phyloP scores from a whole-genome alignment of 169 alveolate species.

The Cryptosporidium sp. region DNA sequence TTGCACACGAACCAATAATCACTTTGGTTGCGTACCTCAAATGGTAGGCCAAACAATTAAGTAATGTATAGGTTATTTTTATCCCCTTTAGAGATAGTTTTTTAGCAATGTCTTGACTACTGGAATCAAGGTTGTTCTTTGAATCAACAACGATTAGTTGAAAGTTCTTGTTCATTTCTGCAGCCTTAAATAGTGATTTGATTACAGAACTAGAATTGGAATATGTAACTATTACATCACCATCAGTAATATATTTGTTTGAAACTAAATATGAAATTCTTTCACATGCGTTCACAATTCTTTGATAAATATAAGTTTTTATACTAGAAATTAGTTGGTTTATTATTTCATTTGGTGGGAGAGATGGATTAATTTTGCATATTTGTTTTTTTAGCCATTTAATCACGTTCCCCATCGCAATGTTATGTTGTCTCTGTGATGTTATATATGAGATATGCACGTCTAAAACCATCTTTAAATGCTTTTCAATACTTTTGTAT shows the following conservation, averaged over 20 bases:
- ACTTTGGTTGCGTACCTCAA: slow-evolving; percentile 51
- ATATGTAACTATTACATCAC: slow-evolving; percentile 58
- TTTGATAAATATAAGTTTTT: slow-evolving; percentile 53
- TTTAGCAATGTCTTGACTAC: slow-evolving; percentile 23
- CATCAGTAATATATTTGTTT: slow-evolving; percentile 27
- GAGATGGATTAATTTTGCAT: slow-evolving; percentile 47
- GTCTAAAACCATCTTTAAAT: slow-evolving; percentile 79
- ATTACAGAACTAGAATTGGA: slow-evolving; percentile 63
- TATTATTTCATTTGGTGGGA: slow-evolving; percentile 47
- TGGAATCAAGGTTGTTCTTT: slow-evolving; percentile 34
- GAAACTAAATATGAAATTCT: slow-evolving; percentile 52
- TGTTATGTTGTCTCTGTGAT: slow-evolving; percentile 80
- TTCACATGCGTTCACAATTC: slow-evolving; percentile 65
- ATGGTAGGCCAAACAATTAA: slow-evolving; percentile 59
- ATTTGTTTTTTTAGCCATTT: slow-evolving; percentile 80
- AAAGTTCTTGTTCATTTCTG: slow-evolving; percentile 46
- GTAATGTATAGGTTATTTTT: slow-evolving; percentile 53
- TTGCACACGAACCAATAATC: slow-evolving; percentile 65
- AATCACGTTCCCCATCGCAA: slow-evolving; percentile 82
- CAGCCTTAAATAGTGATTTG: slow-evolving; percentile 54
- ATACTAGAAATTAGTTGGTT: slow-evolving; percentile 42
- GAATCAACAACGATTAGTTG: slow-evolving; percentile 49
- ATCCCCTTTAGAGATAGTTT: slow-evolving; percentile 46
- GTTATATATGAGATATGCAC: slow-evolving; percentile 80
- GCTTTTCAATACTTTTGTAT: slow-evolving; percentile 80